Conservation (phyloP, 1,284 basidiomycete species). For the Moniliophthora roreri region DNA sequence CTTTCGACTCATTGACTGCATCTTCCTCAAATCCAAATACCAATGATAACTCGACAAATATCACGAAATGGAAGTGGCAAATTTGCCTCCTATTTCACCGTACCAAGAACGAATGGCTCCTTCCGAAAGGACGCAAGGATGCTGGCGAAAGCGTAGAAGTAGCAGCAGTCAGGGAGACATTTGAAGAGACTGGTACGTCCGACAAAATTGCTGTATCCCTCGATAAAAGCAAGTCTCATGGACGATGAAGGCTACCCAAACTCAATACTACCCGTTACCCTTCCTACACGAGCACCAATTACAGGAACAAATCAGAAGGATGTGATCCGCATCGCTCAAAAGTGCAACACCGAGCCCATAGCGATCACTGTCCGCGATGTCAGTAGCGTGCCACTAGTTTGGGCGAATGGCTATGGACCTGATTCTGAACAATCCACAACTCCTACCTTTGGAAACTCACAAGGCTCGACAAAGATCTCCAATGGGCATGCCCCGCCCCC, state of each 20-base stretch:
- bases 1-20: too few relatives aligned
- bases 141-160: conserved; percentile 45
- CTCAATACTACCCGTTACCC: conserved; percentile 37
- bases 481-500: not conserved
- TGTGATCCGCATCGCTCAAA: conserved; percentile 18
- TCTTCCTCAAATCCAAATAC: too few relatives aligned
- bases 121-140: conserved; percentile 63
- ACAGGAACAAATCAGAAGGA: conserved; percentile 30
- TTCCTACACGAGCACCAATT: conserved; percentile 43
- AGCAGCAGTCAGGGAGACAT: conserved; percentile 55
- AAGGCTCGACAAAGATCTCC: conserved; percentile 5
- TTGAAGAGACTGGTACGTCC: conserved; percentile 47
- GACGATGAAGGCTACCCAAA: conserved; percentile 43
- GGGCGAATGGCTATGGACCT: not conserved
- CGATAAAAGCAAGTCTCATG: not conserved
- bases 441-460: not conserved
- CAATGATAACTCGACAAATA: conserved; percentile 16
- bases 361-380: conserved; percentile 31
- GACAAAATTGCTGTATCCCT: not conserved
- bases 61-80: conserved; percentile 7
- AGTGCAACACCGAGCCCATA: conserved; percentile 31
- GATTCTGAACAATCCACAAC: not conserved
- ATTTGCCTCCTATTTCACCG: conserved; percentile 32
- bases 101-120: conserved; percentile 40
- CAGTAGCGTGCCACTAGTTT: not conserved